phyloP scores from a whole-genome alignment of 192 early-diverging fungal species.

The Coemansia sp. region DNA sequence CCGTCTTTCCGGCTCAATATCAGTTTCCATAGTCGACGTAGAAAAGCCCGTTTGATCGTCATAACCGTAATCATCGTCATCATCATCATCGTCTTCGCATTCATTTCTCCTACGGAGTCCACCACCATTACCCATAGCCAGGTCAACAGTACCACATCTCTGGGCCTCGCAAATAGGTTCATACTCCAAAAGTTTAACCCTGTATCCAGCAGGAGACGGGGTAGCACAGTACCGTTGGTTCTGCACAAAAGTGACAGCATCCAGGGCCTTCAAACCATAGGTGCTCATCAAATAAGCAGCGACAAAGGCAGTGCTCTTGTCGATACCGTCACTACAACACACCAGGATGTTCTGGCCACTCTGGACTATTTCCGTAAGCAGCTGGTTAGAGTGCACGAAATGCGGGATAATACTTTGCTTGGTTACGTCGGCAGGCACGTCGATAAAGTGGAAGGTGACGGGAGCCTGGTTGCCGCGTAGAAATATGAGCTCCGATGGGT shows the following conservation, averaged over 20 bases:
- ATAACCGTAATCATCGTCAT: not conserved
- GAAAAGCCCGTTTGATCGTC: not conserved
- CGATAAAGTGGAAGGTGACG: slow-evolving; percentile 64
- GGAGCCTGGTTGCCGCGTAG: slow-evolving; percentile 53
- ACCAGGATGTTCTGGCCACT: slow-evolving; percentile 57
- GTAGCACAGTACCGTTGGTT: slow-evolving; percentile 72
- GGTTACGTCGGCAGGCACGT: slow-evolving; percentile 74
- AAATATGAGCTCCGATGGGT: slow-evolving; percentile 62
- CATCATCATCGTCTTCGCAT: slow-evolving; percentile 19
- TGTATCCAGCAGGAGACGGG: slow-evolving; percentile 41
- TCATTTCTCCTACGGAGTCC: not conserved
- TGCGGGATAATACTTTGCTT: slow-evolving; percentile 76
- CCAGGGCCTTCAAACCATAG: slow-evolving; percentile 58
- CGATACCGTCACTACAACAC: slow-evolving; percentile 79
- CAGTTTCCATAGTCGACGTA: not conserved
- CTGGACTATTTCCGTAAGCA: slow-evolving; percentile 52
- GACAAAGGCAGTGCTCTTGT: slow-evolving; percentile 79
- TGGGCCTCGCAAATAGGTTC: slow-evolving; percentile 44
- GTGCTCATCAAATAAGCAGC: slow-evolving; percentile 87
- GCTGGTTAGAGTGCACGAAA: slow-evolving; percentile 61
- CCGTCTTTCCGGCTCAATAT: no score
- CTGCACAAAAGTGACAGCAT: slow-evolving; percentile 82
- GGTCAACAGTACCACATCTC: not conserved
- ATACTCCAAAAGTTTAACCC: slow-evolving; percentile 42
- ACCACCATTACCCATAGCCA: not conserved